Percentiles rank a stretch among this genome's conserved stretches.
phyloP scores from a whole-genome alignment of 345 rosid genomes.

The Corymbia maculata region DNA sequence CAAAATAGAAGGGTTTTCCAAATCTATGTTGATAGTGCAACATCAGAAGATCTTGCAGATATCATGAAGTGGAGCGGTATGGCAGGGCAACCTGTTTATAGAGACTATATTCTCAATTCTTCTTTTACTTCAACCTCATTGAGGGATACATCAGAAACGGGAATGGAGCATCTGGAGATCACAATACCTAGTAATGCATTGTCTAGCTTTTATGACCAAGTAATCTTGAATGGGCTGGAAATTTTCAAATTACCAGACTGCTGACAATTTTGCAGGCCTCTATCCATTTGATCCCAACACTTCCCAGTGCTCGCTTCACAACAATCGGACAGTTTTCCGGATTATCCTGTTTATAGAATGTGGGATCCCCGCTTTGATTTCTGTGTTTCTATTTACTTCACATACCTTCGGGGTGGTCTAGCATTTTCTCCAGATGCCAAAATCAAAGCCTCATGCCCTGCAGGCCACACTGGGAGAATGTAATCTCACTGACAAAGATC shows the following conservation, averaged over 20 bases:
- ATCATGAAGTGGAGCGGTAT: neutral
- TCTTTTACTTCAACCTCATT: neutral
- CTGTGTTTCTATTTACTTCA: neutral
- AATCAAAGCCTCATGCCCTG: neutral
- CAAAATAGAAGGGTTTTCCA: constrained; percentile 1
- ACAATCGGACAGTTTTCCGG: neutral
- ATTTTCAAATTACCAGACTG: constrained; percentile 12
- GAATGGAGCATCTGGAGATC: neutral
- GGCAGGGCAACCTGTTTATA: constrained; percentile 7
- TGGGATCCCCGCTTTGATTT: neutral
- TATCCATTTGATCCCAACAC: neutral
- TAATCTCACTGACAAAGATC: constrained; percentile 20
- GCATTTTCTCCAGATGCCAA: neutral
- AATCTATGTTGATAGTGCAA: constrained; percentile 5
- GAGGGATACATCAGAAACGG: neutral
- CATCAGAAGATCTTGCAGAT: constrained; percentile 1
- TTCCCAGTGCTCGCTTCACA: neutral
- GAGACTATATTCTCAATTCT: constrained; percentile 1
- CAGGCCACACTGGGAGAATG: neutral
- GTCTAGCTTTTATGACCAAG: neutral
- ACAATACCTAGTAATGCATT: neutral
- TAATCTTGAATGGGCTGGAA: constrained; percentile 26
- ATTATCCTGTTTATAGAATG: neutral
- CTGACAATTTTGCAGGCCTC: constrained; percentile 13
- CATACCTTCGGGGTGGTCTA: neutral